Base-by-base conservation (phyloP, 2,329 filamentous ascomycete genomes). In the Eutypella sp. region DNA sequence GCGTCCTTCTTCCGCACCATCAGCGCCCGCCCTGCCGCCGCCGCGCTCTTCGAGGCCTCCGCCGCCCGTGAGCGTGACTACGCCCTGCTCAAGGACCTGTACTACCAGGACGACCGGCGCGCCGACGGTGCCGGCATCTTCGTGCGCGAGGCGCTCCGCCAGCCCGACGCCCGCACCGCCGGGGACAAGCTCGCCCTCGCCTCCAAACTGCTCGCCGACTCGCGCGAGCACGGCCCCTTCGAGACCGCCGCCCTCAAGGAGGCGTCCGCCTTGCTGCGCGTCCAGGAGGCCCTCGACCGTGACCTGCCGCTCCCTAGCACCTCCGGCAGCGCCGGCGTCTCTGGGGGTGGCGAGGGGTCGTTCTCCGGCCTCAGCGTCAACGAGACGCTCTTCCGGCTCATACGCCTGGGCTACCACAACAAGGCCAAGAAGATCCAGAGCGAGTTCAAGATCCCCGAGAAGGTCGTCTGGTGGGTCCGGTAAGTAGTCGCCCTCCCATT, bases 91-190 rank as follows among this genome's bases (percentile, higher is more conserved):
- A 99, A 97, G 60, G 93, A 97, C 61, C 74, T 99, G 3, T 99
- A 93, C 70, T 99, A 99, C 64, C 93, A 97, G 68, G 93, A 97
- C 58, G 93, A 99, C 63, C 82, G 92, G 5, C 82, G 91, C 3
- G 73, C 90, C 5, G 93, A 97, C 53, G 90, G 93, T 3, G 87
- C 92, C 0, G 87, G 89, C 47, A 82, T 99, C 2, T 87, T 97
- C 48, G 73, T 99, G 13, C 81, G 82, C 18, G 92, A 99, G 67
- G 88, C 91, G 1, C 73, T 99, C 7, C 70, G 76, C 4, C 87
- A 93, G 60, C 76, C 82, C 1, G 82, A 87, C 51, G 73, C 82
- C 22, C 76, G 83, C 27, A 84, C 82, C 1, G 79, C 87, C 5
- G 78, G 80, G 2, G 93, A 97, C 65, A 97, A 96, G 69, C 75